These are phyloP conservation scores for Ottelia alismoides DNA, from an alignment of 106 monocot genomes.

Conservation along the genomic window DNA sequence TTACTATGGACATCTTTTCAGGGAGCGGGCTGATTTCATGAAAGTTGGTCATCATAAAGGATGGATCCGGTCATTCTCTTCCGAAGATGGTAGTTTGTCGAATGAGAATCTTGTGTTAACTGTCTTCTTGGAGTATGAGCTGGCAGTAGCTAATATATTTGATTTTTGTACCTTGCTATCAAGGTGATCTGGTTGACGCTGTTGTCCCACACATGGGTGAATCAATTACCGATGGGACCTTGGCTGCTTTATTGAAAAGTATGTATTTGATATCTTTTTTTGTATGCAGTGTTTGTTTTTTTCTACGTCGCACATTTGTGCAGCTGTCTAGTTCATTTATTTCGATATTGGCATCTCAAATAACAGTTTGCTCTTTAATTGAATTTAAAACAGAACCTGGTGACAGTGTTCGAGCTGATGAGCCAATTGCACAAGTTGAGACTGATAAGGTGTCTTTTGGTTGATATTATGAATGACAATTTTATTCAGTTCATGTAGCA, in stretches of 20 bases:
- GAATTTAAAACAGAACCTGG: slow-evolving; percentile 94
- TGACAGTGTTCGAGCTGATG: slow-evolving; percentile 71
- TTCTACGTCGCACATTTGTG: no score
- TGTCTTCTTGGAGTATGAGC: no score
- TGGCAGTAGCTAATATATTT: no score
- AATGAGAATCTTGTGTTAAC: background rate
- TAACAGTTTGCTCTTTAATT: no score
- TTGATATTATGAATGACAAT: background rate
- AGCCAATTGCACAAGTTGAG: slow-evolving; percentile 93
- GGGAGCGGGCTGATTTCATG: slow-evolving; percentile 24
- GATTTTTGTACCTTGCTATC: no score
- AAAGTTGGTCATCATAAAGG: slow-evolving; percentile 30
- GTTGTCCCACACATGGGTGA: slow-evolving; percentile 97
- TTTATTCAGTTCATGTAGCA: background rate
- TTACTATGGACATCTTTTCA: no score
- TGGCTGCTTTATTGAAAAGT: slow-evolving; percentile 87
- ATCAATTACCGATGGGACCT: slow-evolving; percentile 95
- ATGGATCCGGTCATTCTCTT: slow-evolving; percentile 68
- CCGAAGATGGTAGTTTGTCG: slow-evolving; percentile 40
- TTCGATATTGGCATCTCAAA: no score
- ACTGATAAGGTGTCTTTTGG: slow-evolving; percentile 74
- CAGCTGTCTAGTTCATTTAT: no score
- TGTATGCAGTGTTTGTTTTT: no score
- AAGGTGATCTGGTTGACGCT: slow-evolving; percentile 68
- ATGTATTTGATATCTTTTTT: no score